Evolutionary conservation across 345 rosid species (phyloP).

Genomic region (Corymbia maculata): DNA sequence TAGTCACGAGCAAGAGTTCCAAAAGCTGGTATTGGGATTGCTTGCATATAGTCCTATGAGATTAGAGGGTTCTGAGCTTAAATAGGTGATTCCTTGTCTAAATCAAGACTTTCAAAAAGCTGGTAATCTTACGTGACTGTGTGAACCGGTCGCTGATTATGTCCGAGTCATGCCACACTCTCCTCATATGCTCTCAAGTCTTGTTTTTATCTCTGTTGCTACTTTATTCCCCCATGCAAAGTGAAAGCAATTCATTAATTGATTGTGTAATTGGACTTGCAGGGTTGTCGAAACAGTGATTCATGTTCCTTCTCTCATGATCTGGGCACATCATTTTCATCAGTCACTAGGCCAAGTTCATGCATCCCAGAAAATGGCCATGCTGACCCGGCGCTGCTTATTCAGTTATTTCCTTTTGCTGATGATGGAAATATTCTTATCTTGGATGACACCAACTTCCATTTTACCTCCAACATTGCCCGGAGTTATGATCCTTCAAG

Average conservation of each 20-base stretch:
- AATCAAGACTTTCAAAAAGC: background rate
- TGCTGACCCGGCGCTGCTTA: conserved; percentile 30
- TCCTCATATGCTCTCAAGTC: background rate
- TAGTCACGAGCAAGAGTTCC: background rate
- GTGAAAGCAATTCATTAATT: background rate
- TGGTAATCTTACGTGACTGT: background rate
- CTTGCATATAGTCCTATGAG: background rate
- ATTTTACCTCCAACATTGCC: conserved; percentile 54
- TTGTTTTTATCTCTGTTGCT: background rate
- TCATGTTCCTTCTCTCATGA: conserved; percentile 63
- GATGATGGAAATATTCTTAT: conserved; percentile 49
- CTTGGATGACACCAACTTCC: conserved; percentile 60
- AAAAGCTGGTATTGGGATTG: background rate
- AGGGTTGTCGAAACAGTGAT: conserved; percentile 87
- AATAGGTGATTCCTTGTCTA: background rate
- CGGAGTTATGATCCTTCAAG: conserved; percentile 31
- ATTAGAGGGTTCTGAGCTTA: background rate
- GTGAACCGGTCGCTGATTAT: background rate
- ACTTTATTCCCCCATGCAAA: background rate
- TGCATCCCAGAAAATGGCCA: conserved; percentile 52
- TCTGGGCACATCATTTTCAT: conserved; percentile 6
- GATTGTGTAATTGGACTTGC: conserved; percentile 13
- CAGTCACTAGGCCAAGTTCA: conserved; percentile 8
- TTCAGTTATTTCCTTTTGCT: conserved; percentile 37
- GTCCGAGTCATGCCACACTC: background rate